A percentile compares a stretch with the other conserved stretches of the same genome.
Evolutionary conservation across 352 stramenopile genomes (phyloP).

Genomic region (Pythium apleroticum): DNA sequence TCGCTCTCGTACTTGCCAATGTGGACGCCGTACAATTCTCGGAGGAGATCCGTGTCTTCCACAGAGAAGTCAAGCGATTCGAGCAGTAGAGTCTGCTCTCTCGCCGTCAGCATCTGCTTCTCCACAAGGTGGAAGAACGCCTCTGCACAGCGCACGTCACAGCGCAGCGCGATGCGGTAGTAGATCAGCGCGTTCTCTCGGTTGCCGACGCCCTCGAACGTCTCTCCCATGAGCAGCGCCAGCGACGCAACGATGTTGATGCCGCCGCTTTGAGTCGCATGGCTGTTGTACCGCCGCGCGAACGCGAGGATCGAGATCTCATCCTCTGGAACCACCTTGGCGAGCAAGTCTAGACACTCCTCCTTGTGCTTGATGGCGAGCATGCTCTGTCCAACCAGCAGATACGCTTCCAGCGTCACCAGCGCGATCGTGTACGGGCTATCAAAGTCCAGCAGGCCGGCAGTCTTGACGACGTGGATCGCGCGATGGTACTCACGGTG

Average conservation of each 20-base stretch:
- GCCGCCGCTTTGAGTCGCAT: constrained; percentile 17
- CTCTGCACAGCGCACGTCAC: constrained; percentile 74
- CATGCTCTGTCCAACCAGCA: constrained; percentile 76
- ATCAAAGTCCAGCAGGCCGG: constrained; percentile 40
- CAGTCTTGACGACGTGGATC: constrained; percentile 68
- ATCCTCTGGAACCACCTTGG: constrained; percentile 54
- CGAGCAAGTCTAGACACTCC: constrained; percentile 73
- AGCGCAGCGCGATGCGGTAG: constrained; percentile 72
- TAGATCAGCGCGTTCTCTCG: constrained; percentile 77
- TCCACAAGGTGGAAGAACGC: constrained; percentile 86
- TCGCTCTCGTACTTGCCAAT: constrained; percentile 74
- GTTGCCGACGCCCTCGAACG: constrained; percentile 82
- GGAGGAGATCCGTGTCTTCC: constrained; percentile 61
- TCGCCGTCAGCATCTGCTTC: constrained; percentile 78
- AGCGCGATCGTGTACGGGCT: constrained; percentile 19
- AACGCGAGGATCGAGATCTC: constrained; percentile 60
- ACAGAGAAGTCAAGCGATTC: constrained; percentile 63
- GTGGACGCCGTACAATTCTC: constrained; percentile 64
- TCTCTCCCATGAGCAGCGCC: constrained; percentile 79
- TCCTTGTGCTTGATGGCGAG: constrained; percentile 83
- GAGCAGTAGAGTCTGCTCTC: constrained; percentile 70
- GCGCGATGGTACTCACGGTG: constrained; percentile 74
- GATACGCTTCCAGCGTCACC: constrained; percentile 45
- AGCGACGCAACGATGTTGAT: constrained; percentile 83
- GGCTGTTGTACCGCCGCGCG: constrained; percentile 33